These are phyloP conservation scores for Lepiota subincarnata DNA, from an alignment of 768 basidiomycete genomes.

Conservation along the genomic window DNA sequence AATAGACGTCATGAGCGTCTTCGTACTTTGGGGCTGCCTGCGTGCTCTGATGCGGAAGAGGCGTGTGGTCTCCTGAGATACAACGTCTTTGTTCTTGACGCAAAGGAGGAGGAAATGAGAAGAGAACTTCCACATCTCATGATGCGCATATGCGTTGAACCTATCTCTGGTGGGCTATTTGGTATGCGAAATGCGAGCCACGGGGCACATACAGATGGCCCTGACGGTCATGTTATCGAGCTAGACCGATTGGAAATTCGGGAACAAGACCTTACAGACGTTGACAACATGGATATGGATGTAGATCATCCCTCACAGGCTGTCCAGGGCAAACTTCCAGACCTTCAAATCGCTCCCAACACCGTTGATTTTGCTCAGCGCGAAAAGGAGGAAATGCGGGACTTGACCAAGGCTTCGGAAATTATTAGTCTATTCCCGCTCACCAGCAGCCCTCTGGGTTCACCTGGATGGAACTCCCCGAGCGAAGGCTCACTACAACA, in stretches of 20 bases:
- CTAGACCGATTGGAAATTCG: conserved; percentile 19
- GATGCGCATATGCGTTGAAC: conserved; percentile 39
- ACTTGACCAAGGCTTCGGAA: conserved; percentile 78
- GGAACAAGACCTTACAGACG: conserved; percentile 17
- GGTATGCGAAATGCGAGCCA: not conserved
- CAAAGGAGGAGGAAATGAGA: conserved; percentile 42
- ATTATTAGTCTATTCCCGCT: conserved; percentile 50
- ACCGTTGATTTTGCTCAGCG: conserved; percentile 79
- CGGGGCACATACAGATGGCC: conserved; percentile 37
- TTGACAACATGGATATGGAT: conserved; percentile 23
- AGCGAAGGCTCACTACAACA: conserved; percentile 1
- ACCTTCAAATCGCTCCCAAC: conserved; percentile 34
- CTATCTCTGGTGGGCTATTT: conserved; percentile 9
- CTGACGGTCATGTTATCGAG: conserved; percentile 36
- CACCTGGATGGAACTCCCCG: not conserved
- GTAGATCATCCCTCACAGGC: conserved; percentile 11
- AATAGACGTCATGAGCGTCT: conserved; percentile 52
- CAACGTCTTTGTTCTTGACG: conserved; percentile 75
- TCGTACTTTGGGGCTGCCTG: conserved; percentile 19
- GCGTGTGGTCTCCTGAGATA: conserved; percentile 44
- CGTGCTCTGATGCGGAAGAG: conserved; percentile 11
- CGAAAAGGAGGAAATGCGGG: conserved; percentile 88
- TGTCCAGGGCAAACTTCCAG: not conserved
- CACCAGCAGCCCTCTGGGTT: not conserved
- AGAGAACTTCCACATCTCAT: conserved; percentile 47